Percentiles rank a stretch among this genome's conserved stretches.
These are phyloP conservation scores for Annona cherimola DNA, from an alignment of 164 flowering plant species.

Conservation along the genomic window DNA sequence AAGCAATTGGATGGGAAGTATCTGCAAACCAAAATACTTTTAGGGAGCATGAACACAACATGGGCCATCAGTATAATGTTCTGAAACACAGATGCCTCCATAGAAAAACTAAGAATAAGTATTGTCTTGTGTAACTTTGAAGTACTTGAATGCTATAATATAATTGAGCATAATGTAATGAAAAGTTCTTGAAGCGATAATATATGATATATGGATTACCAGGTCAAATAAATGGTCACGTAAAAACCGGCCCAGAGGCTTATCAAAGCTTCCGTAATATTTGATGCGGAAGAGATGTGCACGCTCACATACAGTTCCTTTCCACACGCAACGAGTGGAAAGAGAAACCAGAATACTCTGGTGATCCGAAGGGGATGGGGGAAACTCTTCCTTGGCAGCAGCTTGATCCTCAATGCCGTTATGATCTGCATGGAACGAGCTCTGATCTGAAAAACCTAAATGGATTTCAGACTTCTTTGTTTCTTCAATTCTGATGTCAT, in stretches of 20 bases:
- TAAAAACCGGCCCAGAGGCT: slow-evolving; percentile 86
- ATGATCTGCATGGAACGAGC: slow-evolving; percentile 33
- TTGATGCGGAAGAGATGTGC: slow-evolving; percentile 91
- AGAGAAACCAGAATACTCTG: slow-evolving; percentile 95
- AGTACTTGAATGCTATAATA: too few species aligned
- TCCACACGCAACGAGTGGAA: slow-evolving; percentile 94
- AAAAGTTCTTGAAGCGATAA: too few species aligned
- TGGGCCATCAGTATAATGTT: too few species aligned
- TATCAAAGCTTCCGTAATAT: slow-evolving; percentile 92
- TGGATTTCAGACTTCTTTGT: slow-evolving; percentile 16
- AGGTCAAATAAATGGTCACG: slow-evolving; percentile 89
- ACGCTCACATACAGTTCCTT: slow-evolving; percentile 93
- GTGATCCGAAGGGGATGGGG: slow-evolving; percentile 85
- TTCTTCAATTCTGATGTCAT: slow-evolving; percentile 15
- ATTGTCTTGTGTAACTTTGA: too few species aligned
- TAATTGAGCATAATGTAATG: too few species aligned
- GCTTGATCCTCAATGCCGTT: slow-evolving; percentile 33
- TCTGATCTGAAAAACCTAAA: slow-evolving; percentile 20
- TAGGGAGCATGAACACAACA: too few species aligned
- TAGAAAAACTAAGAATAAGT: too few species aligned
- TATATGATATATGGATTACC: slow-evolving; percentile 28
- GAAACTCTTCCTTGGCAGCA: slow-evolving; percentile 68
- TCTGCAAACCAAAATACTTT: too few species aligned
- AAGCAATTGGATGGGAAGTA: too few species aligned
- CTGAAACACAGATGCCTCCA: too few species aligned